Evolutionary conservation across 495 filamentous ascomycete species (phyloP).

Genomic region (Corynascus novoguineensis): DNA sequence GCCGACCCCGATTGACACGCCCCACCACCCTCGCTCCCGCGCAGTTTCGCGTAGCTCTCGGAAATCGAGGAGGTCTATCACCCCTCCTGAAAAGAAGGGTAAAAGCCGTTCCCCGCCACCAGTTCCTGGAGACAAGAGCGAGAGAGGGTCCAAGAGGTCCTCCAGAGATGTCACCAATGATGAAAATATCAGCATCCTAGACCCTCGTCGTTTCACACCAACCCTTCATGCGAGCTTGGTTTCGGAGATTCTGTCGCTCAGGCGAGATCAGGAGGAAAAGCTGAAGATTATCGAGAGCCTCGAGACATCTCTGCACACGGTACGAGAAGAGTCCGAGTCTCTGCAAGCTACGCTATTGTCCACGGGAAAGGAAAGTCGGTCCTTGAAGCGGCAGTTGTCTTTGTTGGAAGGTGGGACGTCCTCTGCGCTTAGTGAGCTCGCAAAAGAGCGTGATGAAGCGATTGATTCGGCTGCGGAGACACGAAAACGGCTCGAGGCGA

Average conservation of each 20-base stretch:
- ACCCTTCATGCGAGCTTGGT: constrained; percentile 93
- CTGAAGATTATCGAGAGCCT: constrained; percentile 74
- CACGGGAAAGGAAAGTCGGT: constrained; percentile 67
- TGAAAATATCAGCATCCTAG: constrained; percentile 71
- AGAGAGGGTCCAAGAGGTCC: constrained; percentile 43
- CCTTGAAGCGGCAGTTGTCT: constrained; percentile 76
- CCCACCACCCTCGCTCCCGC: constrained; percentile 57
- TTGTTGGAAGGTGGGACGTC: constrained; percentile 82
- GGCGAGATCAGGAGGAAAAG: constrained; percentile 85
- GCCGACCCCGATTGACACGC: constrained; percentile 62
- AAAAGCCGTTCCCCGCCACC: constrained; percentile 59
- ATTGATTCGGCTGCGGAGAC: constrained; percentile 67
- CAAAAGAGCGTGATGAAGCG: constrained; percentile 80
- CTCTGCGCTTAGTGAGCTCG: constrained; percentile 73
- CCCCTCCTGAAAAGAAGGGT: constrained; percentile 49
- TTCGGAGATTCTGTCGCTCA: constrained; percentile 82
- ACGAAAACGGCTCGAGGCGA: constrained; percentile 69
- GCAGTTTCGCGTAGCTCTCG: constrained; percentile 53
- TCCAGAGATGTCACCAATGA: constrained; percentile 58
- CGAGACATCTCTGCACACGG: constrained; percentile 66
- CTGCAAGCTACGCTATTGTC: constrained; percentile 55
- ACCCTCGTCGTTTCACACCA: constrained; percentile 88
- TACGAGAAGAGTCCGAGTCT: constrained; percentile 66
- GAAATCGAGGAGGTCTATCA: constrained; percentile 49
- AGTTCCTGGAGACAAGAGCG: constrained; percentile 47